These are phyloP conservation scores for Desmodesmus armatus DNA, from an alignment of 139 green algal genomes.

Conservation along the genomic window DNA sequence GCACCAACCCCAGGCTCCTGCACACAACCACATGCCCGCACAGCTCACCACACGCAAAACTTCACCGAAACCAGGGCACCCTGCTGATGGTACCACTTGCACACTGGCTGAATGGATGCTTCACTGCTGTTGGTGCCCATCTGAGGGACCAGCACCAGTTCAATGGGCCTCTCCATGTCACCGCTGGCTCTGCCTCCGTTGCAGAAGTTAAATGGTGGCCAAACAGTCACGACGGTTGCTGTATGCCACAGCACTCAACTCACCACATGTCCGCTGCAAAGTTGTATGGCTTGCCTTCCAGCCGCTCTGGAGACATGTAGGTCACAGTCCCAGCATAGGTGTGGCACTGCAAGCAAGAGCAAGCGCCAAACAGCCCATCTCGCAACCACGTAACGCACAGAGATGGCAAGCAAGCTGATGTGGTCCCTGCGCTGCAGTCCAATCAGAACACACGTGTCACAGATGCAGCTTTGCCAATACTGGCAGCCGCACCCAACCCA, in stretches of 20 bases:
- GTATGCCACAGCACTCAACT: neutral
- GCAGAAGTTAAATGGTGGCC: neutral
- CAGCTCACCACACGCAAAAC: too few species aligned
- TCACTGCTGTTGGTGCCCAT: too few species aligned
- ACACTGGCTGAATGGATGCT: too few species aligned
- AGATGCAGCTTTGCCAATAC: neutral
- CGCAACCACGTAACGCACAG: too few species aligned
- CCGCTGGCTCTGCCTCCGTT: neutral
- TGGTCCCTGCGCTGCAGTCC: neutral
- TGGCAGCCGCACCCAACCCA: conserved; percentile 38
- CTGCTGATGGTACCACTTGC: too few species aligned
- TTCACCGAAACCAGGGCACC: too few species aligned
- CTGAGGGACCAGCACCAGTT: too few species aligned
- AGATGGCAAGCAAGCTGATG: neutral
- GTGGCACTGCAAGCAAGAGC: conserved; percentile 69
- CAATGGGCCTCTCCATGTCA: too few species aligned
- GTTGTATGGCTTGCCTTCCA: conserved; percentile 81
- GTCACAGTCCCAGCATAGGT: conserved; percentile 95
- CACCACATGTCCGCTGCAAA: conserved; percentile 89
- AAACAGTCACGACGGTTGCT: neutral
- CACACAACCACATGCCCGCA: too few species aligned
- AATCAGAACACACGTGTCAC: neutral
- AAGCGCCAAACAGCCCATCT: neutral
- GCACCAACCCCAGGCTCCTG: conserved; percentile 85
- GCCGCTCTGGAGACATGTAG: conserved; percentile 98